These are phyloP conservation scores for Zygosaccharomyces sapae DNA, from an alignment of 1,139 yeast species.

Conservation along the genomic window DNA sequence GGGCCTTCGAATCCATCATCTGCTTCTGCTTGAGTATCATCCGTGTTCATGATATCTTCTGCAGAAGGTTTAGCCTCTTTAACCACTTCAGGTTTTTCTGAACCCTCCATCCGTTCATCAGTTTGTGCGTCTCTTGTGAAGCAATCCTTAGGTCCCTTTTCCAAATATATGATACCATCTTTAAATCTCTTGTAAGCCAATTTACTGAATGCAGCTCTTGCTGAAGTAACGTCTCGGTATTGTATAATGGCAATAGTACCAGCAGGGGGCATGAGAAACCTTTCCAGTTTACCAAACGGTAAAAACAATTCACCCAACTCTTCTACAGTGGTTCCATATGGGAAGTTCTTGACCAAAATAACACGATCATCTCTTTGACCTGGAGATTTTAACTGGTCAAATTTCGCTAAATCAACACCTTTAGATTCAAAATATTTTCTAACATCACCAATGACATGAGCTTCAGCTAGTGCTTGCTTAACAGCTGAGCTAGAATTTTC, in stretches of 20 bases:
- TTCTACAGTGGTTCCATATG: constrained; percentile 74
- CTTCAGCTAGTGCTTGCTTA: constrained; percentile 95
- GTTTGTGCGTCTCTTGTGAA: constrained; percentile 55
- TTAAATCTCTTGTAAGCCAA: constrained; percentile 84
- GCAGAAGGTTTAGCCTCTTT: constrained; percentile 45
- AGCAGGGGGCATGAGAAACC: constrained; percentile 91
- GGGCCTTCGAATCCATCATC: constrained; percentile 54
- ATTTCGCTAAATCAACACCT: constrained; percentile 79
- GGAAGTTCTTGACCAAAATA: constrained; percentile 82
- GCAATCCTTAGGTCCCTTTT: constrained; percentile 86
- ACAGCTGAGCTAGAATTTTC: constrained; percentile 85
- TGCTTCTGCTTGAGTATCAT: constrained; percentile 26
- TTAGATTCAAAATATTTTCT: constrained; percentile 77
- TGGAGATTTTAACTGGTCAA: constrained; percentile 42
- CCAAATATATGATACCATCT: constrained; percentile 79
- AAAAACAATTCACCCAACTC: constrained; percentile 80
- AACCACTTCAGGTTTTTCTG: constrained; percentile 38
- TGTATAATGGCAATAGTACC: constrained; percentile 97
- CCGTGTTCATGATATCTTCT: constrained; percentile 42
- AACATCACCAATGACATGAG: constrained; percentile 89
- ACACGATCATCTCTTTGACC: constrained; percentile 79
- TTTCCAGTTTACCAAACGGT: constrained; percentile 71
- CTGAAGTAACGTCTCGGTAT: constrained; percentile 75
- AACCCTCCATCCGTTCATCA: constrained; percentile 28
- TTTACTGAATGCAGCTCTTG: constrained; percentile 84